Percentiles rank a stretch among this genome's conserved stretches.
phyloP scores from a whole-genome alignment of 768 basidiomycete species.

The Collybia mongolica region DNA sequence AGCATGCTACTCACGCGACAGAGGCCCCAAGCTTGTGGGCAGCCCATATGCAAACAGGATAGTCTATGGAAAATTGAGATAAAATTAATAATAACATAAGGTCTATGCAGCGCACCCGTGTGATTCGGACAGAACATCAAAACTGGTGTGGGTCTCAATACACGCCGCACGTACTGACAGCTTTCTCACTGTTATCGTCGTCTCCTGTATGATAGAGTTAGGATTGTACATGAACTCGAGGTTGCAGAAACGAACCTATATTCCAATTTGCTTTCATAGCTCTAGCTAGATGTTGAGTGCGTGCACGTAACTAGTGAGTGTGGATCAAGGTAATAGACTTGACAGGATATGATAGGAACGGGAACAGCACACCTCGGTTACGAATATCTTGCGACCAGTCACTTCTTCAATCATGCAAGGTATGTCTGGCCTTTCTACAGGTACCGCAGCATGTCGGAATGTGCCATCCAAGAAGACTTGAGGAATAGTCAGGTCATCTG shows the following conservation, averaged over 20 bases:
- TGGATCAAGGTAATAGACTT: background rate
- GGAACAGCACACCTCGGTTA: constrained; percentile 32
- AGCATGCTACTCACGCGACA: constrained; percentile 43
- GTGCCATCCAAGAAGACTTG: constrained; percentile 50
- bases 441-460: constrained; percentile 36
- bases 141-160: too few species aligned
- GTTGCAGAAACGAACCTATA: background rate
- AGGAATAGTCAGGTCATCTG: constrained; percentile 49
- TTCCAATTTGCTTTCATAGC: constrained; percentile 39
- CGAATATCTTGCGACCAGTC: constrained; percentile 36
- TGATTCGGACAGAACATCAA: background rate
- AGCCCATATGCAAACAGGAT: constrained; percentile 56
- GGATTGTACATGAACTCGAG: too few species aligned
- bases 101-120: background rate
- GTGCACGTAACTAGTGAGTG: constrained; percentile 37
- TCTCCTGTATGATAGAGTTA: constrained; percentile 39
- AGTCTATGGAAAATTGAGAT: constrained; percentile 67
- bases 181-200: constrained; percentile 37
- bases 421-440: constrained; percentile 25
- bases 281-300: constrained; percentile 49
- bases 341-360: constrained; percentile 1
- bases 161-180: too few species aligned
- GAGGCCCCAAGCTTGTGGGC: constrained; percentile 54
- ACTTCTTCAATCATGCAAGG: constrained; percentile 53
- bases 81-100: constrained; percentile 50